phyloP scores from a whole-genome alignment of 2,329 filamentous ascomycete species.

The Ophiostoma fasciatum region DNA sequence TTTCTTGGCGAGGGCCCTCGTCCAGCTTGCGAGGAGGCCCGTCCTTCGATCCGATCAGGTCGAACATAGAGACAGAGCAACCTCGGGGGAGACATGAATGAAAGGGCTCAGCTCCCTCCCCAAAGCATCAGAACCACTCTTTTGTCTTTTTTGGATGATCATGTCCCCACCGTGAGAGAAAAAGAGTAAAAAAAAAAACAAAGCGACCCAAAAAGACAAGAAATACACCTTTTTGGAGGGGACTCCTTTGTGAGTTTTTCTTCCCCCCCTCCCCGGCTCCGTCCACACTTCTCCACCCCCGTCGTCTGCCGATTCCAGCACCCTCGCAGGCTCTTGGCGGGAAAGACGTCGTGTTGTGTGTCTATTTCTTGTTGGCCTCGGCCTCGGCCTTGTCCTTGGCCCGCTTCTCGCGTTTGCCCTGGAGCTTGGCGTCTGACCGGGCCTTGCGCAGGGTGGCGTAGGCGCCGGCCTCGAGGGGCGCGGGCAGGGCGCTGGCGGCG shows the following conservation, averaged over 20 bases:
- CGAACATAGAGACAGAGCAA: too few relatives aligned
- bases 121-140: too few relatives aligned
- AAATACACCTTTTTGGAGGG: too few relatives aligned
- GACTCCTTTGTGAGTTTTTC: neutral
- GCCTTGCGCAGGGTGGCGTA: slow-evolving; percentile 75
- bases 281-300: too few relatives aligned
- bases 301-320: neutral
- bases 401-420: slow-evolving; percentile 86
- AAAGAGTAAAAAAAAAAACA: slow-evolving; percentile 4
- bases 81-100: too few relatives aligned
- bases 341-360: too few relatives aligned
- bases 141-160: slow-evolving; percentile 4
- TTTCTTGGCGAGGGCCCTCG: too few relatives aligned
- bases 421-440: slow-evolving; percentile 67
- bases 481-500: slow-evolving; percentile 67
- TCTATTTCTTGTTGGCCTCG: slow-evolving; percentile 75
- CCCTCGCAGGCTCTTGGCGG: too few relatives aligned
- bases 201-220: slow-evolving; percentile 3
- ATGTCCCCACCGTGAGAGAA: slow-evolving; percentile 5
- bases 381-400: slow-evolving; percentile 76
- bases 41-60: too few relatives aligned
- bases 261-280: too few relatives aligned
- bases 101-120: too few relatives aligned
- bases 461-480: slow-evolving; percentile 61
- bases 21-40: too few relatives aligned